Percentiles rank a stretch among this genome's conserved stretches.
Conservation (phyloP, 1,284 basidiomycete species). For the Sphagnurus paluster region DNA sequence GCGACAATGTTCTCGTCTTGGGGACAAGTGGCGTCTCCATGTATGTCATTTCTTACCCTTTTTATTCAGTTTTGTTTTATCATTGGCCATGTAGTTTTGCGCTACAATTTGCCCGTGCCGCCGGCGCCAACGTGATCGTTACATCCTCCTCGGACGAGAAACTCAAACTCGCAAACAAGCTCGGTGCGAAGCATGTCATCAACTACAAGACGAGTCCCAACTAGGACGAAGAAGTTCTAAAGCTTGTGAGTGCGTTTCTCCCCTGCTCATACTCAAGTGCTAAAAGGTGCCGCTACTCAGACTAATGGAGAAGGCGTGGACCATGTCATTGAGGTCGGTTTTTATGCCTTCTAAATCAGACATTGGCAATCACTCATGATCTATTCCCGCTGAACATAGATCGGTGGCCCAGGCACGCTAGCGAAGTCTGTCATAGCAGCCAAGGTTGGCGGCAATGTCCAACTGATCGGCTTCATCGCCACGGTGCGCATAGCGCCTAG, state of each 20-base stretch:
- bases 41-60: slow-evolving; percentile 26
- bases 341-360: too few relatives aligned
- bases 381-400: too few relatives aligned
- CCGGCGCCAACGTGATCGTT: slow-evolving; percentile 57
- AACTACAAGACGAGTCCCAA: slow-evolving; percentile 58
- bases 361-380: background rate
- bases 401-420: slow-evolving; percentile 55
- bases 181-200: slow-evolving; percentile 53
- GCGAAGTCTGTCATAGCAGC: slow-evolving; percentile 43
- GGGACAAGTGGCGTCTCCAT: slow-evolving; percentile 63
- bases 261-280: background rate
- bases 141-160: slow-evolving; percentile 66
- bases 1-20: slow-evolving; percentile 51
- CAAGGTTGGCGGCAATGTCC: slow-evolving; percentile 44
- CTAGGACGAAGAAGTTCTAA: slow-evolving; percentile 55
- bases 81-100: slow-evolving; percentile 37
- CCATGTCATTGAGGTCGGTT: slow-evolving; percentile 52
- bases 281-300: slow-evolving; percentile 12
- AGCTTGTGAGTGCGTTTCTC: slow-evolving; percentile 38
- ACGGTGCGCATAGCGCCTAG: slow-evolving; percentile 12
- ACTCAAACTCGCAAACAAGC: slow-evolving; percentile 42
- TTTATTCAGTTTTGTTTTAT: background rate
- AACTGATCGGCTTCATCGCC: slow-evolving; percentile 45
- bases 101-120: slow-evolving; percentile 54
- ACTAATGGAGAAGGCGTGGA: slow-evolving; percentile 57